Conservation (phyloP, 1,284 basidiomycete genomes). For the Boletus semigastroideus region DNA sequence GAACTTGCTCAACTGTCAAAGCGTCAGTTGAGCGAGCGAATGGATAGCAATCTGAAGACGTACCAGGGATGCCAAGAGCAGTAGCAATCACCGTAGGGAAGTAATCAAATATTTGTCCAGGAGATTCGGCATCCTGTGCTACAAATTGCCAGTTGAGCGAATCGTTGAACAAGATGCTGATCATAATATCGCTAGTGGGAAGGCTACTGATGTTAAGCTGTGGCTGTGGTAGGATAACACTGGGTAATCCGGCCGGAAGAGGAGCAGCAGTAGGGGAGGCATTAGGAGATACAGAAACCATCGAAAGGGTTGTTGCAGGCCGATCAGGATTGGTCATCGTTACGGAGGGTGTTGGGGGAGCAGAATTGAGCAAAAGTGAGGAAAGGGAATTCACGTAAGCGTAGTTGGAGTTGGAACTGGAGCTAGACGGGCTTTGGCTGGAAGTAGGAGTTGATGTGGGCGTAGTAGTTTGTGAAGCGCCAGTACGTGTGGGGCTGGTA, state of each 20-base stretch:
- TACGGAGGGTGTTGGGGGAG: constrained; percentile 25
- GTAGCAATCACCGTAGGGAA: constrained; percentile 51
- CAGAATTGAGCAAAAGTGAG: constrained; percentile 42
- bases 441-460: constrained; percentile 20
- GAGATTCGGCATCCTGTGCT: constrained; percentile 43
- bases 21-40: constrained; percentile 4
- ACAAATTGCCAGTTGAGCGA: constrained; percentile 67
- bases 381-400: constrained; percentile 41
- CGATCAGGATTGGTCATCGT: constrained; percentile 54
- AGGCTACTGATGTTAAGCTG: constrained; percentile 29
- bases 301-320: constrained; percentile 42
- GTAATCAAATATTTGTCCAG: constrained; percentile 64
- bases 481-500: not conserved
- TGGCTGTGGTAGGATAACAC: constrained; percentile 54
- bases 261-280: constrained; percentile 38
- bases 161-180: constrained; percentile 58
- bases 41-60: constrained; percentile 20
- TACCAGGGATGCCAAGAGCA: constrained; percentile 51
- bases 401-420: constrained; percentile 31
- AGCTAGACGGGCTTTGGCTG: constrained; percentile 7
- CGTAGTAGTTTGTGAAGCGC: constrained; percentile 1
- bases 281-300: constrained; percentile 23
- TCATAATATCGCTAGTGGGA: constrained; percentile 42
- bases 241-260: constrained; percentile 60
- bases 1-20: constrained; percentile 39